These are phyloP conservation scores for Naganishia vaughanmartiniae DNA, from an alignment of 768 basidiomycete species.

Conservation along the genomic window DNA sequence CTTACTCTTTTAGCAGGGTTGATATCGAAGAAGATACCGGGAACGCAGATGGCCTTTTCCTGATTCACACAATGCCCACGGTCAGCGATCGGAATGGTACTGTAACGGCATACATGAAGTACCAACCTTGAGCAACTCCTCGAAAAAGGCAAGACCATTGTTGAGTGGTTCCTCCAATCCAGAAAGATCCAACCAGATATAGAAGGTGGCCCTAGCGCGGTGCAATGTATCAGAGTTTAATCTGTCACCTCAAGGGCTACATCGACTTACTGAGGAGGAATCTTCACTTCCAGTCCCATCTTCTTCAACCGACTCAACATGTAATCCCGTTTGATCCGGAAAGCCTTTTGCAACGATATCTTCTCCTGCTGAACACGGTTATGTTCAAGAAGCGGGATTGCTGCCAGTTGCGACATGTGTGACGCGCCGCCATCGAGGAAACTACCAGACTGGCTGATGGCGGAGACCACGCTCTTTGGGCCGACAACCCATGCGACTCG, in stretches of 20 bases:
- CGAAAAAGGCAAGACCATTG: slow-evolving; percentile 91
- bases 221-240: slow-evolving; percentile 39
- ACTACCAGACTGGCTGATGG: slow-evolving; percentile 87
- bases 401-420: slow-evolving; percentile 89
- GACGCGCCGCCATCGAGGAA: slow-evolving; percentile 94
- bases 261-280: slow-evolving; percentile 34
- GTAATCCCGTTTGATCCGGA: slow-evolving; percentile 86
- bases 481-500: slow-evolving; percentile 85
- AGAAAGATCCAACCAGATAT: slow-evolving; percentile 88
- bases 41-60: slow-evolving; percentile 71
- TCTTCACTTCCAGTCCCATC: slow-evolving; percentile 70
- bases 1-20: slow-evolving; percentile 58
- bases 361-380: slow-evolving; percentile 68
- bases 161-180: slow-evolving; percentile 75
- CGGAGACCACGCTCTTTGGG: slow-evolving; percentile 80
- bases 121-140: slow-evolving; percentile 71
- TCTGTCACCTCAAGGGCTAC: neutral
- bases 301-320: slow-evolving; percentile 75
- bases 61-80: neutral
- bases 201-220: slow-evolving; percentile 69
- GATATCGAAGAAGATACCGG: slow-evolving; percentile 72
- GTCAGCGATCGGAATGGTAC: neutral
- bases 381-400: slow-evolving; percentile 76
- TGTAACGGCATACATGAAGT: slow-evolving; percentile 49
- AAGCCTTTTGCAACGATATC: slow-evolving; percentile 80